phyloP scores from a whole-genome alignment of 441 rosid genomes.

The Adansonia madagascariensis region DNA sequence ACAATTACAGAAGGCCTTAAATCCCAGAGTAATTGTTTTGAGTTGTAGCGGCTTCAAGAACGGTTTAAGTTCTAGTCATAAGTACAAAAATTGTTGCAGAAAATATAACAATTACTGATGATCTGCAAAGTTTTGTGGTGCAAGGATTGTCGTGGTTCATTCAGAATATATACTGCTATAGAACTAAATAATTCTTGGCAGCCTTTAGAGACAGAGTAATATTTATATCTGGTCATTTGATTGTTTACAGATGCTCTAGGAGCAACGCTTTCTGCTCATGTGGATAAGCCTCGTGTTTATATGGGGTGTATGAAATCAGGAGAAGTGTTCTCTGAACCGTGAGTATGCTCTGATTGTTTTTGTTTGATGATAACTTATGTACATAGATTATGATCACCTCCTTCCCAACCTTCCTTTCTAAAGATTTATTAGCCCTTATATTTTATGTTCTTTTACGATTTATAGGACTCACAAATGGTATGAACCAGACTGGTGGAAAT shows the following conservation, averaged over 20 bases:
- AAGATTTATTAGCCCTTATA: constrained; percentile 2
- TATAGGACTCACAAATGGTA: constrained; percentile 50
- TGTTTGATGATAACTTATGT: constrained; percentile 13
- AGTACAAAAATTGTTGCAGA: not conserved
- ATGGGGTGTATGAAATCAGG: constrained; percentile 87
- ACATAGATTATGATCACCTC: constrained; percentile 5
- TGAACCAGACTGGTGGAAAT: constrained; percentile 61
- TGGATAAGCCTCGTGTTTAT: constrained; percentile 57
- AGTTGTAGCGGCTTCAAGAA: not conserved
- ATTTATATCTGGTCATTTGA: constrained; percentile 16
- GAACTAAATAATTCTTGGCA: not conserved
- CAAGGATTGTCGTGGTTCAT: constrained; percentile 13
- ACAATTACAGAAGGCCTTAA: not conserved
- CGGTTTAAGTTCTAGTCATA: not conserved
- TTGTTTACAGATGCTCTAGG: constrained; percentile 43
- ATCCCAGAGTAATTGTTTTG: not conserved
- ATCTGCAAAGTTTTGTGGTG: not conserved
- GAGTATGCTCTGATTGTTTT: constrained; percentile 28
- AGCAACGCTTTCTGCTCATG: constrained; percentile 44
- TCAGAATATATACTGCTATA: not conserved
- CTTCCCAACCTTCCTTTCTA: not conserved
- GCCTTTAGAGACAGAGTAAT: not conserved
- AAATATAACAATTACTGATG: not conserved
- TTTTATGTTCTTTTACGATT: constrained; percentile 21
- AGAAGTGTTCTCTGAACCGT: constrained; percentile 69